Conservation (phyloP, 2,329 filamentous ascomycete species). For the Fusarium caatingaense region DNA sequence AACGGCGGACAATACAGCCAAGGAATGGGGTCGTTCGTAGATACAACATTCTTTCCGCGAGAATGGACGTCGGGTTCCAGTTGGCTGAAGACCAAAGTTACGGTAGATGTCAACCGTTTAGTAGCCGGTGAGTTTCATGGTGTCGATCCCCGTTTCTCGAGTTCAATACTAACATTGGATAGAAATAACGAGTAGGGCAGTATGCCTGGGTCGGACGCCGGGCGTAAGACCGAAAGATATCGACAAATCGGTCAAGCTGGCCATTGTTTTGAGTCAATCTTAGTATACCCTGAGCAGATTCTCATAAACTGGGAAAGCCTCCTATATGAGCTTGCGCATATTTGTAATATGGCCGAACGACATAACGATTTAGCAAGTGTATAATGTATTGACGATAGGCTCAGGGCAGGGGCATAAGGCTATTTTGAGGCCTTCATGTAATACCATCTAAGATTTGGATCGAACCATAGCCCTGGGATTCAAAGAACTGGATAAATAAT, state of each 20-base stretch:
- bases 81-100: slow-evolving; percentile 50
- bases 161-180: slow-evolving; percentile 3
- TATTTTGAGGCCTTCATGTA: not conserved
- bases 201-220: slow-evolving; percentile 55
- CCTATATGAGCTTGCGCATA: not conserved
- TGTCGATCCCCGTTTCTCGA: no score
- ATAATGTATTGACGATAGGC: not conserved
- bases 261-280: slow-evolving; percentile 31
- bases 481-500: not conserved
- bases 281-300: not conserved
- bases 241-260: slow-evolving; percentile 44
- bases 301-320: not conserved
- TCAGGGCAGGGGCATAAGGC: not conserved
- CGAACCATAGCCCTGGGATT: not conserved
- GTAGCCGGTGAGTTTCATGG: slow-evolving; percentile 48
- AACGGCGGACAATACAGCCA: slow-evolving; percentile 19
- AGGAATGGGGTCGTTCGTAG: slow-evolving; percentile 20
- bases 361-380: not conserved
- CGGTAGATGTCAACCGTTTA: slow-evolving; percentile 51
- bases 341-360: not conserved
- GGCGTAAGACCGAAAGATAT: slow-evolving; percentile 55
- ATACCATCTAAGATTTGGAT: not conserved
- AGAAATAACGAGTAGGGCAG: slow-evolving; percentile 53
- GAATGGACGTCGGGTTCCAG: slow-evolving; percentile 31
- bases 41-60: slow-evolving; percentile 25